These are phyloP conservation scores for Limtongozyma cylindracea DNA, from an alignment of 805 yeast species.

Conservation along the genomic window DNA sequence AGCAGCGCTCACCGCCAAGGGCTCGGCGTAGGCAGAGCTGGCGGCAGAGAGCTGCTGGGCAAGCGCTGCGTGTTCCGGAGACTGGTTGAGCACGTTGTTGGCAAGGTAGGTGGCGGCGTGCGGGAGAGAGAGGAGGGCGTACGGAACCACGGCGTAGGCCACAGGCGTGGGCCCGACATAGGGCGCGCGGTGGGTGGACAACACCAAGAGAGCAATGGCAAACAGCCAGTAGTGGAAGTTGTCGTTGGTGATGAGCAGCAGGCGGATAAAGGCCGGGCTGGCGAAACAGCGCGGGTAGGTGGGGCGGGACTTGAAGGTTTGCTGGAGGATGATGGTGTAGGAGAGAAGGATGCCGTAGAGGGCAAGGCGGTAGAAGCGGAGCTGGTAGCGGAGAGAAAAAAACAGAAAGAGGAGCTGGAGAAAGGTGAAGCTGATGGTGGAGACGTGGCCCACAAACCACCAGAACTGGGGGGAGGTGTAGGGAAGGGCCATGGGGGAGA, in stretches of 20 bases:
- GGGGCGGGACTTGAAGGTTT: constrained; percentile 13
- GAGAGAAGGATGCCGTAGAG: constrained; percentile 29
- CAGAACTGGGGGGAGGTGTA: constrained; percentile 30
- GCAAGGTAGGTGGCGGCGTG: too few species aligned
- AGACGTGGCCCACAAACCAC: constrained; percentile 43
- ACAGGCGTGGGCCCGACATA: too few species aligned
- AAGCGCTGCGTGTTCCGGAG: too few species aligned
- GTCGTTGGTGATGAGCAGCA: constrained; percentile 11
- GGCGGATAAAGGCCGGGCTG: constrained; percentile 1
- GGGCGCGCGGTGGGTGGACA: too few species aligned
- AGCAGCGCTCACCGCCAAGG: constrained; percentile 13
- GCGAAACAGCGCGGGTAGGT: too few species aligned
- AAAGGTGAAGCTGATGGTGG: constrained; percentile 16
- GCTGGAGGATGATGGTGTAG: constrained; percentile 35
- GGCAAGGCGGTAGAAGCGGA: constrained; percentile 8
- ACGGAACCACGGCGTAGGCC: too few species aligned
- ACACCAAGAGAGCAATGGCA: constrained; percentile 8
- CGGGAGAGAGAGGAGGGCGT: too few species aligned
- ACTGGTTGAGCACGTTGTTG: too few species aligned
- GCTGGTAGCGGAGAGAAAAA: constrained; percentile 8
- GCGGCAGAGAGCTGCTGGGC: too few species aligned
- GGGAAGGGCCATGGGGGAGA: too few species aligned
- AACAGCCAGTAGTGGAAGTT: constrained; percentile 13
- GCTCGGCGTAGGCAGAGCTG: constrained; percentile 9
- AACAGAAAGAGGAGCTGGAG: constrained; percentile 15